Conservation (phyloP, 1,139 yeast genomes). For the Yamadazyma diddensiae region DNA sequence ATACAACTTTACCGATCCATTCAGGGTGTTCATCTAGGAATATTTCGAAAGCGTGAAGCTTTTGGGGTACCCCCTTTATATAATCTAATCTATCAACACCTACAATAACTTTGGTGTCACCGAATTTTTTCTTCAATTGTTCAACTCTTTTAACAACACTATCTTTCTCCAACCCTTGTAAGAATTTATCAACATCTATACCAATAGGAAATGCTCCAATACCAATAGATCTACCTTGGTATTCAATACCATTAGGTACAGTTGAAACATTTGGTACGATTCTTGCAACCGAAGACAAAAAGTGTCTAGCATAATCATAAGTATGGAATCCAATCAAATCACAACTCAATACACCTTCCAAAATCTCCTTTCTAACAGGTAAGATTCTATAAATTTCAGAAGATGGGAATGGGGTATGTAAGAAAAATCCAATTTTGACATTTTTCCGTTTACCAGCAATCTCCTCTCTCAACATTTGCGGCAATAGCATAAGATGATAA, state of each 20-base stretch:
- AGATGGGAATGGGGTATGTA: conserved; percentile 98
- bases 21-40: conserved; percentile 92
- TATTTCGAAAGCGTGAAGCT: conserved; percentile 91
- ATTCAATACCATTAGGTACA: conserved; percentile 87
- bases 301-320: conserved; percentile 99
- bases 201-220: conserved; percentile 99
- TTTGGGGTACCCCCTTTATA: conserved; percentile 97
- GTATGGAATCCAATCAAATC: conserved; percentile 97
- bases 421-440: conserved; percentile 84
- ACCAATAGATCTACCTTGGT: conserved; percentile 69
- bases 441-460: conserved; percentile 49
- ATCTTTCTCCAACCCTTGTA: conserved; percentile 68
- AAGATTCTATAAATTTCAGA: conserved; percentile 92
- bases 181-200: conserved; percentile 88
- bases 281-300: conserved; percentile 85
- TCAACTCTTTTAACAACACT: conserved; percentile 64
- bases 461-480: conserved; percentile 78
- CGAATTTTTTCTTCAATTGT: conserved; percentile 59
- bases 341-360: conserved; percentile 89
- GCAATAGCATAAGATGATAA: conserved; percentile 92
- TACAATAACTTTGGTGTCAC: conserved; percentile 77
- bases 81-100: conserved; percentile 96
- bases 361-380: conserved; percentile 91
- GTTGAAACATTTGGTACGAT: conserved; percentile 74
- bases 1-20: conserved; percentile 95